Evolutionary conservation across 176 grass and related monocot genomes (phyloP).

Genomic region (Thinopyrum elongatum): DNA sequence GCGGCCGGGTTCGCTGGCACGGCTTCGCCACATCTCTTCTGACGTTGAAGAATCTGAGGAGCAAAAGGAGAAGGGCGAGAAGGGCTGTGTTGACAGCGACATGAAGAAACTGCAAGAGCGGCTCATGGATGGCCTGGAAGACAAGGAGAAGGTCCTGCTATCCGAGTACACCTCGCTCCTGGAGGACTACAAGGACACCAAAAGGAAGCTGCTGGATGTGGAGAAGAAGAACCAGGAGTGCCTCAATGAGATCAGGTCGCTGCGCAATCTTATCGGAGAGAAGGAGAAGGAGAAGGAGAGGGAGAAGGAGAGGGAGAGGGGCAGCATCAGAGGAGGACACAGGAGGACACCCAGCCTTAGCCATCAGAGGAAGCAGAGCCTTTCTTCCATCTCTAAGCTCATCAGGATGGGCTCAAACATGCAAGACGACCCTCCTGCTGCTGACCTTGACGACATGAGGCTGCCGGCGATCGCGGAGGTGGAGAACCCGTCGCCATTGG

Average conservation of each 20-base stretch:
- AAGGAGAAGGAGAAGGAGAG: not conserved
- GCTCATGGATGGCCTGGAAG: conserved; percentile 45
- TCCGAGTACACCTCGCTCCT: conserved; percentile 59
- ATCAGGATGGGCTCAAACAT: conserved; percentile 36
- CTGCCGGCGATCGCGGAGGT: conserved; percentile 26
- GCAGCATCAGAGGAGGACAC: conserved; percentile 12
- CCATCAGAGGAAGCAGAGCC: conserved; percentile 38
- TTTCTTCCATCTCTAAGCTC: conserved; percentile 42
- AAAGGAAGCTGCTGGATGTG: conserved; percentile 50
- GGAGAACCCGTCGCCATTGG: conserved; percentile 38
- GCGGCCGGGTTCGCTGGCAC: conserved; percentile 30
- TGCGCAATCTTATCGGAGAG: conserved; percentile 40
- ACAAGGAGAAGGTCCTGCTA: conserved; percentile 62
- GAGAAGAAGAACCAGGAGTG: conserved; percentile 68
- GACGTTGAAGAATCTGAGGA: not conserved
- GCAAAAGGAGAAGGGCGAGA: not conserved
- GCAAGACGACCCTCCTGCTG: not conserved
- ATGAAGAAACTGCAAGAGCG: conserved; percentile 43
- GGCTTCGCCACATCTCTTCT: conserved; percentile 35
- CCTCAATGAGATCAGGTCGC: conserved; percentile 53
- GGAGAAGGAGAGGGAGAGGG: not conserved
- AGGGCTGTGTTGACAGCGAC: not conserved
- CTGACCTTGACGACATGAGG: conserved; percentile 29
- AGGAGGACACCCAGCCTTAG: conserved; percentile 42
- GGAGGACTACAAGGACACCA: conserved; percentile 61